phyloP scores from a whole-genome alignment of 2,329 filamentous ascomycete species.

The Metarhizium guizhouense region DNA sequence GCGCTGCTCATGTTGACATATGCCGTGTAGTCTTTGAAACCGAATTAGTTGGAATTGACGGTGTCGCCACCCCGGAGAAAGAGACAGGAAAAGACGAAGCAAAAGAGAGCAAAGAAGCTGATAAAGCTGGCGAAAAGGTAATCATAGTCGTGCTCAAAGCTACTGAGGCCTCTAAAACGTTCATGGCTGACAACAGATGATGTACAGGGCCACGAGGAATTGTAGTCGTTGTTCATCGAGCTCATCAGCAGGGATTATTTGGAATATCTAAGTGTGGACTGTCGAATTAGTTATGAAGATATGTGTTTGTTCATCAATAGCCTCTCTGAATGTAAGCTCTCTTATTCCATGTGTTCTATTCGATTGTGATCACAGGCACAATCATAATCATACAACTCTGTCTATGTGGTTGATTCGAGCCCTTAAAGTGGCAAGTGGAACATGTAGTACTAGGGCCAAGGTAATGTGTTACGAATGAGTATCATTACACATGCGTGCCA shows the following conservation, averaged over 20 bases:
- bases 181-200: constrained; percentile 46
- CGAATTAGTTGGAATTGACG: constrained; percentile 75
- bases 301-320: background rate
- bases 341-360: background rate
- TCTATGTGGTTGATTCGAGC: background rate
- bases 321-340: background rate
- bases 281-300: background rate
- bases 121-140: constrained; percentile 16
- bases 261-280: background rate
- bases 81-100: constrained; percentile 23
- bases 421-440: background rate
- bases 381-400: background rate
- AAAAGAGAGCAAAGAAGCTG: constrained; percentile 16
- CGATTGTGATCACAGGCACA: background rate
- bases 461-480: background rate
- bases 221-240: constrained; percentile 27
- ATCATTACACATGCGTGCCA: background rate
- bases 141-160: constrained; percentile 13
- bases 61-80: constrained; percentile 40
- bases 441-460: background rate
- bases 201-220: constrained; percentile 49
- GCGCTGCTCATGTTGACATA: constrained; percentile 8
- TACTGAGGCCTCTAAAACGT: constrained; percentile 34
- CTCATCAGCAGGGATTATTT: background rate
- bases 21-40: constrained; percentile 69